A percentile compares a stretch with the other conserved stretches of the same genome.
Conservation (phyloP, 305 asterid genomes). For the Rubia peregrina region DNA sequence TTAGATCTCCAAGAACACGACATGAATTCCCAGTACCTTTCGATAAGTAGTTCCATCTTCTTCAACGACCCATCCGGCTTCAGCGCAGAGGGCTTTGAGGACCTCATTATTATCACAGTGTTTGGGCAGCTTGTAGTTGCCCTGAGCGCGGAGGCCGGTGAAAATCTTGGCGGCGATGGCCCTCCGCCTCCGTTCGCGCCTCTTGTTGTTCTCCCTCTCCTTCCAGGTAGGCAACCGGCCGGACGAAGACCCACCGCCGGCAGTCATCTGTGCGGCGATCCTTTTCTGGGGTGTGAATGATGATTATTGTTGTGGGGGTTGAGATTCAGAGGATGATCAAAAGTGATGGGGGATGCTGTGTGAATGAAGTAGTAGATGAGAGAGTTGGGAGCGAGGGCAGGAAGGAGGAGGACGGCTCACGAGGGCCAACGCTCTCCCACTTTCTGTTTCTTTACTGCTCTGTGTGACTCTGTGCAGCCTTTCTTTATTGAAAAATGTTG, state of each 20-base stretch:
- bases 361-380: not conserved
- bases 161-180: conserved; percentile 86
- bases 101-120: conserved; percentile 88
- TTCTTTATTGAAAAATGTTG: not conserved
- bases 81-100: conserved; percentile 70
- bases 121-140: conserved; percentile 67
- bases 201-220: conserved; percentile 87
- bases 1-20: not conserved
- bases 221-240: conserved; percentile 62
- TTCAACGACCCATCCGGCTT: conserved; percentile 90
- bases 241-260: conserved; percentile 28
- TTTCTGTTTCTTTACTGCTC: not conserved
- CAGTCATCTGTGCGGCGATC: conserved; percentile 16
- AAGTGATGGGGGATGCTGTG: not conserved
- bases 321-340: not conserved
- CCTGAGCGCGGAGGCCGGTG: conserved; percentile 75
- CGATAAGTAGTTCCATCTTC: conserved; percentile 88
- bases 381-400: not conserved
- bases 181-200: conserved; percentile 72
- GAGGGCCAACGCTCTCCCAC: conserved; percentile 8
- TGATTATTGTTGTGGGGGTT: not conserved
- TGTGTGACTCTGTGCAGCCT: not conserved
- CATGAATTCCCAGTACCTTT: conserved; percentile 31
- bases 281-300: not conserved
- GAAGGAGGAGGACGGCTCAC: not conserved